Base-by-base conservation (phyloP, 140 eudicot species). In the Ambrosia hybrid region DNA sequence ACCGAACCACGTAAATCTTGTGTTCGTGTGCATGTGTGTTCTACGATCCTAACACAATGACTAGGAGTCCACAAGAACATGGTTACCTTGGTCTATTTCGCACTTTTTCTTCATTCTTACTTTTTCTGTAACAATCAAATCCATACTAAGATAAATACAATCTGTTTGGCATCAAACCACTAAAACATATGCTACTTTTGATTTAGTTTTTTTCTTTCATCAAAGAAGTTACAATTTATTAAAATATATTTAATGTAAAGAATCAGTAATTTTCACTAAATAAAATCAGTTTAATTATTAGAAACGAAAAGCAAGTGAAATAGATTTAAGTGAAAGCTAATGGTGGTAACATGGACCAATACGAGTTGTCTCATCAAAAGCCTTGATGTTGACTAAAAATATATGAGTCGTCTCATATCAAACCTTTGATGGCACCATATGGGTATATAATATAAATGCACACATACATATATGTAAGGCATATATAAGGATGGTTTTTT, bases 321-420 rank as follows among this genome's bases (percentile, higher is more conserved):
- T 26, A 41, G 74, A 67, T 21, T 43, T 46, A 15, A 43, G 49
- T 56, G 52, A 57, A 75, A 66, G 68, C 57, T 67, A 68, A 57
- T 41, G 51, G 68, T 56, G 56, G 74, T 67, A 76, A 76, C 74
- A 76, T 76, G 80, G 80, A 58, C 63, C 74, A 76, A 75, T 58
- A 57, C 60, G 80, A 58, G 75, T 46, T 76, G 80, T 76, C 80
- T 68, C 68, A 14, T 58, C 75, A 76, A 76, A 76, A 67, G 70
- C 68, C 74, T 67, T 76, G 68, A 76, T 76, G 68, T 58, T 75
- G 80, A 76, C 80, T 75, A 4, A 21, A 21, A 21, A 21, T 21
- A 21, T 21, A 21, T 21, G 30, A 21, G 30, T 21, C 30, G 30
- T 21, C 30, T 21, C 30, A 21, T 21, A 21, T 21, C 30, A 21